Evolutionary conservation across 108 stramenopile species (phyloP), one percentile per base, ranked within the genome.

Genomic region (Mediolabrus comicus): DNA sequence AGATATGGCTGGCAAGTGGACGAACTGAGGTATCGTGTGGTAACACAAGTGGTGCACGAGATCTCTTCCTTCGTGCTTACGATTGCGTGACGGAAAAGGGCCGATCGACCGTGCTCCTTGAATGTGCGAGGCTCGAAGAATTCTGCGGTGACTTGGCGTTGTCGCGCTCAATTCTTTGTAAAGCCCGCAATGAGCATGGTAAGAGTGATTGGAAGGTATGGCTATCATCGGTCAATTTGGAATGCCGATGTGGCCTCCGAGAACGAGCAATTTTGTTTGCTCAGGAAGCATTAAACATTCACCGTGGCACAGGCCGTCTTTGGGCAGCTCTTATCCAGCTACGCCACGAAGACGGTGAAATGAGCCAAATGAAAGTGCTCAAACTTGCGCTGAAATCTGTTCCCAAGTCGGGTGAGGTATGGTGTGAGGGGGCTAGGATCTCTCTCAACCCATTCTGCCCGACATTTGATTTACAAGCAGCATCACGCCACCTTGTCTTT

Each of bases 371-470:
- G 34, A 59, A 76, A 6, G 79, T 88, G 2, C 75, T 98, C 30
- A 86, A 84, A 60, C 75, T 67, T 54, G 97, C 98, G 7, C 71
- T 98, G 52, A 86, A 87, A 69, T 92, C 93, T 34, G 97, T 97
- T 19, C 98, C 97, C 13, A 99, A 99, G 75, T 95, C 94, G 52
- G 97, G 98, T 11, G 98, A 99, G 65, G 98, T 99, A 2, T 98
- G 98, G 98, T 97, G 97, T 68, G 98, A 98, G 81, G 96, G 92
- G 17, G 90, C 87, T 41, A 72, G 93, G 52, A 87, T 94, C 43
- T 84, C 86, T 57, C 68, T 91, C 33, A 94, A 94, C 69, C 93
- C 93, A 13, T 90, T 94, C 35, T 94, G 88, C 24, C 77, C 69
- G 3, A 82, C 82, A 2, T 97, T 98, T 69, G 95, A 97, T 74